Conservation (phyloP, 192 early-diverging fungal species). For the Fimicolochytrium jonesii region DNA sequence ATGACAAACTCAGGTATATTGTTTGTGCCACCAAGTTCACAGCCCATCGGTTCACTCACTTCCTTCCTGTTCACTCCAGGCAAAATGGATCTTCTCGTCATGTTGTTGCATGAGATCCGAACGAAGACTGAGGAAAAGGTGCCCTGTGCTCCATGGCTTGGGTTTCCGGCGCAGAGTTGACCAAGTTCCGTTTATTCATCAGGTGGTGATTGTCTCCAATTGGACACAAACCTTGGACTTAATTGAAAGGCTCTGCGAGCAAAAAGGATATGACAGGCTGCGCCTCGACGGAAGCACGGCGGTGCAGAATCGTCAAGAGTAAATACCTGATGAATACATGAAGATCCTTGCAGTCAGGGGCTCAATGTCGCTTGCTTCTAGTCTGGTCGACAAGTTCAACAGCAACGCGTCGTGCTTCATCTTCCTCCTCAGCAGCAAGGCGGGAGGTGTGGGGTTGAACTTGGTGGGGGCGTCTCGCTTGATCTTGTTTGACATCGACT, state of each 20-base stretch:
- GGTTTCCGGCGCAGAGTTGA: too few species aligned
- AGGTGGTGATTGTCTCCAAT: constrained; percentile 67
- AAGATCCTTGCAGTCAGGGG: not conserved
- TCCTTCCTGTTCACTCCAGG: constrained; percentile 11
- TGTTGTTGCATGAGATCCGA: constrained; percentile 18
- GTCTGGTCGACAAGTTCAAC: constrained; percentile 46
- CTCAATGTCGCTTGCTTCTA: too few species aligned
- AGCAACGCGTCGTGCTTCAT: constrained; percentile 30
- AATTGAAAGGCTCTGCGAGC: constrained; percentile 41
- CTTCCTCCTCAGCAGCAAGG: constrained; percentile 51
- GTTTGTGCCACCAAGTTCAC: too few species aligned
- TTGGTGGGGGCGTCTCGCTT: constrained; percentile 53
- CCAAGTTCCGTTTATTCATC: too few species aligned
- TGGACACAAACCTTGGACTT: constrained; percentile 62
- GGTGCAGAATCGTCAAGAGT: constrained; percentile 29
- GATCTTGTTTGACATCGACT: constrained; percentile 58
- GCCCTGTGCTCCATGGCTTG: too few species aligned
- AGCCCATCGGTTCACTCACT: too few species aligned
- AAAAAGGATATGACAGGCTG: constrained; percentile 30
- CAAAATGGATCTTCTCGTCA: constrained; percentile 19
- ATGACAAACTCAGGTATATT: too few species aligned
- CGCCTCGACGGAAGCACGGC: constrained; percentile 56
- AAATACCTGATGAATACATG: not conserved
- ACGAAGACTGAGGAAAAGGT: constrained; percentile 30
- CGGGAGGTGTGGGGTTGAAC: constrained; percentile 61